Base-by-base conservation (phyloP, 805 yeast species). In the Lipomyces orientalis region DNA sequence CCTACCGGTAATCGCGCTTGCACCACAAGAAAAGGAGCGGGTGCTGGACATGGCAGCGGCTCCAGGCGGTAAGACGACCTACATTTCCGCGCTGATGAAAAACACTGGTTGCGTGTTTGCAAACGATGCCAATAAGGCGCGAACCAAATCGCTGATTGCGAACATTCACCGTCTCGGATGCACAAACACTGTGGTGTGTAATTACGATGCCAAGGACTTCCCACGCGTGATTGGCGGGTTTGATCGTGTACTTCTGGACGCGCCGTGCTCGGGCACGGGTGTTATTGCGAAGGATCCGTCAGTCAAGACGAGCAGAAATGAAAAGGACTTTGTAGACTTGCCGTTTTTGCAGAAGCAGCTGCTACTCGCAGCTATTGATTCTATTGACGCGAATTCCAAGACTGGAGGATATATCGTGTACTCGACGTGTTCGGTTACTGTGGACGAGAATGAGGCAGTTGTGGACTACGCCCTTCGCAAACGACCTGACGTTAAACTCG, bases 201-300 rank as follows among this genome's bases (percentile, higher is more conserved):
- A 95, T 80, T 93, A 95, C 79, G 99, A 95, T 81, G 99, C 98
- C 54, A 88, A 98, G 80, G 98, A 94, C 80, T 95, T 95, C 78
- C 98, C 99, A 60, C 92, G 92, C 79, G 98, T 95, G 49, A 92
- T 95, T 78, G 99, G 99, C 73, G 99, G 99, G 0, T 95, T 95
- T 75, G 98, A 95, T 79, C 87, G 99, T 80, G 88, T 95, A 52
- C 82, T 95, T 71, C 83, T 95, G 74, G 99, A 95, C 84, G 99
- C 99, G 43, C 99, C 99, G 73, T 95, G 99, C 81, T 93, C 99
- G 6, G 99, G 99, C 82, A 94, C 99, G 2, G 99, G 99, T 81
- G 99, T 95, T 74, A 95, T 95, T 77, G 95, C 97, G 68, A 95
- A 95, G 82, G 99, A 95, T 81, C 97, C 92, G 77, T 88, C 91